Percentiles rank a stretch among this genome's conserved stretches.
phyloP scores from a whole-genome alignment of 2,329 filamentous ascomycete species.

The Verruconis gallopava region DNA sequence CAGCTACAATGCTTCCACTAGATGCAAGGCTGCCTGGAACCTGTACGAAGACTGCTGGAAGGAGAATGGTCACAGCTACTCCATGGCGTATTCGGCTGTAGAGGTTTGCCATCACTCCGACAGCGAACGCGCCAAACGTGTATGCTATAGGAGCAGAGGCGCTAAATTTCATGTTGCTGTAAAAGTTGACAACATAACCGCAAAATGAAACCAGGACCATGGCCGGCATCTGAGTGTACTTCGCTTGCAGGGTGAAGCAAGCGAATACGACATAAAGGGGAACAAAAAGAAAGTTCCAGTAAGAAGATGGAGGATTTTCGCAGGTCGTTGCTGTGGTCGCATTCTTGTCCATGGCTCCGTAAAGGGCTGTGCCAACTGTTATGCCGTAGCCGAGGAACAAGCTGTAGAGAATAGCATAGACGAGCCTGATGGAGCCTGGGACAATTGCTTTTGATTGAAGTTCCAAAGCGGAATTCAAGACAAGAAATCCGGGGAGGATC shows the following conservation, averaged over 20 bases:
- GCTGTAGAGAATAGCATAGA: slow-evolving; percentile 40
- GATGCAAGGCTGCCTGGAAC: slow-evolving; percentile 48
- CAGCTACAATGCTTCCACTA: slow-evolving; percentile 42
- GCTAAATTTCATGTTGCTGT: slow-evolving; percentile 51
- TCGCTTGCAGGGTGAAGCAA: slow-evolving; percentile 68
- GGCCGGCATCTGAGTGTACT: slow-evolving; percentile 62
- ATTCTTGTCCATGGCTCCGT: slow-evolving; percentile 34
- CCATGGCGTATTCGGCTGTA: slow-evolving; percentile 68
- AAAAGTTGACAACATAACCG: slow-evolving; percentile 66
- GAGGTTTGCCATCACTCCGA: slow-evolving; percentile 66
- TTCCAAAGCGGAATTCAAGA: slow-evolving; percentile 36
- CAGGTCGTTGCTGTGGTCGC: slow-evolving; percentile 33
- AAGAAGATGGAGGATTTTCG: slow-evolving; percentile 34
- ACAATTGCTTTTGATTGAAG: slow-evolving; percentile 36
- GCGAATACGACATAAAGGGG: slow-evolving; percentile 60
- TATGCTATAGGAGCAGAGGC: slow-evolving; percentile 64
- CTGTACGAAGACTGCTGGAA: slow-evolving; percentile 72
- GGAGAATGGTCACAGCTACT: slow-evolving; percentile 69
- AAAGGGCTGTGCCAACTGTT: slow-evolving; percentile 36
- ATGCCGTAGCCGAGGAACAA: slow-evolving; percentile 41
- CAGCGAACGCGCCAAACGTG: slow-evolving; percentile 61
- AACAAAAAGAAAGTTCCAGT: slow-evolving; percentile 58
- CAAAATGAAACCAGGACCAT: slow-evolving; percentile 63
- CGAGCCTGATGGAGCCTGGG: slow-evolving; percentile 38
- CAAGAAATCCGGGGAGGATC: slow-evolving; percentile 38